phyloP scores from a whole-genome alignment of 306 rosid species.

The Inga oerstediana region DNA sequence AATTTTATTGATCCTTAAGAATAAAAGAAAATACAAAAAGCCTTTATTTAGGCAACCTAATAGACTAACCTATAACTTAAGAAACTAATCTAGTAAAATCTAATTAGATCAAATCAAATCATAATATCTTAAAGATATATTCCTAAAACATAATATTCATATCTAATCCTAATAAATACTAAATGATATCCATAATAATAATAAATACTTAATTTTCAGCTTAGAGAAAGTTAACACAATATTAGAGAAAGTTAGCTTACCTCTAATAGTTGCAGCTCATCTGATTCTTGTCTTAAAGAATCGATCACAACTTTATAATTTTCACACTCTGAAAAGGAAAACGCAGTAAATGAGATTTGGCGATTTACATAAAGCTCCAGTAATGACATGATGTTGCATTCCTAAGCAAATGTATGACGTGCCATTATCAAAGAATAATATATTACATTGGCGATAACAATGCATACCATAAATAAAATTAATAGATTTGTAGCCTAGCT shows the following conservation, averaged over 20 bases:
- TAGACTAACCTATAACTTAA: too few species aligned
- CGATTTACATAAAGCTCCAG: neutral
- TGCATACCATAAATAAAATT: neutral
- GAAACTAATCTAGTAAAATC: too few species aligned
- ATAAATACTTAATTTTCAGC: too few species aligned
- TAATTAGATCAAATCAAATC: too few species aligned
- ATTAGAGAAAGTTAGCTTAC: conserved; percentile 47
- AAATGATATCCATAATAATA: too few species aligned
- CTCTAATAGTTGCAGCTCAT: conserved; percentile 84
- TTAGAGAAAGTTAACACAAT: too few species aligned
- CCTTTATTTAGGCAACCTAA: too few species aligned
- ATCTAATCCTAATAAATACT: too few species aligned
- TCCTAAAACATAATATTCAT: too few species aligned
- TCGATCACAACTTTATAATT: conserved; percentile 63
- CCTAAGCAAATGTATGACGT: neutral
- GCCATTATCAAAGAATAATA: neutral
- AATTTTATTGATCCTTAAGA: too few species aligned
- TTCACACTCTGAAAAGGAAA: conserved; percentile 54
- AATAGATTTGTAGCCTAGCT: neutral
- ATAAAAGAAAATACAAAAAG: too few species aligned
- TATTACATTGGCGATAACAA: neutral
- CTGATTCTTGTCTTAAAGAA: conserved; percentile 80
- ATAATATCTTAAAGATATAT: too few species aligned
- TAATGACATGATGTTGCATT: neutral
- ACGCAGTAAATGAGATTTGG: conserved; percentile 19